Percentiles rank a stretch among this genome's conserved stretches.
phyloP scores from a whole-genome alignment of 768 basidiomycete species.

The Cantharellus cinnabarinus region DNA sequence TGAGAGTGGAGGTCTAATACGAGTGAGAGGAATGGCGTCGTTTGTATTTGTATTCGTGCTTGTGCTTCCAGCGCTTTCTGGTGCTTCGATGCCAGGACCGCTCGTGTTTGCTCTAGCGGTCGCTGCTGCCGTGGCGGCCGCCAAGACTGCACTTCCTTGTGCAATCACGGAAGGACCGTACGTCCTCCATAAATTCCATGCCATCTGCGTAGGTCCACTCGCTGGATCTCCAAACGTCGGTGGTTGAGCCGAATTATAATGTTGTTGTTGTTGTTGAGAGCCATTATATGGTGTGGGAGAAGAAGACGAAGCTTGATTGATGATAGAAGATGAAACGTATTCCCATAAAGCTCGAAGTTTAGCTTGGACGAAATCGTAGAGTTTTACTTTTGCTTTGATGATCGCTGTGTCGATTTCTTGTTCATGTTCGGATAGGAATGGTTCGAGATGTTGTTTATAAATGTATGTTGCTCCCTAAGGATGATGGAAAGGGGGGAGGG shows the following conservation, averaged over 20 bases:
- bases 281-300: neutral
- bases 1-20: too few species aligned
- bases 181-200: slow-evolving; percentile 49
- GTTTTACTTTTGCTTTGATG: slow-evolving; percentile 35
- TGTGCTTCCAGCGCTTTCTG: too few species aligned
- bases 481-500: neutral
- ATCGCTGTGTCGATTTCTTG: slow-evolving; percentile 65
- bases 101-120: neutral
- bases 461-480: slow-evolving; percentile 61
- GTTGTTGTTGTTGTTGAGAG: neutral
- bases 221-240: slow-evolving; percentile 33
- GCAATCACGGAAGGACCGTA: slow-evolving; percentile 59
- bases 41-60: too few species aligned
- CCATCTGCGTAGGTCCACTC: slow-evolving; percentile 45
- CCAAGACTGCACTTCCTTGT: neutral
- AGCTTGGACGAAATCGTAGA: slow-evolving; percentile 46
- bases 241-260: slow-evolving; percentile 12
- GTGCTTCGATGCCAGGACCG: too few species aligned
- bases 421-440: slow-evolving; percentile 70
- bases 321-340: slow-evolving; percentile 23
- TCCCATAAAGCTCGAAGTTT: slow-evolving; percentile 47
- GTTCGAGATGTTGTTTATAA: slow-evolving; percentile 59
- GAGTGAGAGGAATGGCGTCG: too few species aligned
- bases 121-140: neutral
- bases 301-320: slow-evolving; percentile 4